Evolutionary conservation across 345 rosid species (phyloP).

Genomic region (Camelina sativa): DNA sequence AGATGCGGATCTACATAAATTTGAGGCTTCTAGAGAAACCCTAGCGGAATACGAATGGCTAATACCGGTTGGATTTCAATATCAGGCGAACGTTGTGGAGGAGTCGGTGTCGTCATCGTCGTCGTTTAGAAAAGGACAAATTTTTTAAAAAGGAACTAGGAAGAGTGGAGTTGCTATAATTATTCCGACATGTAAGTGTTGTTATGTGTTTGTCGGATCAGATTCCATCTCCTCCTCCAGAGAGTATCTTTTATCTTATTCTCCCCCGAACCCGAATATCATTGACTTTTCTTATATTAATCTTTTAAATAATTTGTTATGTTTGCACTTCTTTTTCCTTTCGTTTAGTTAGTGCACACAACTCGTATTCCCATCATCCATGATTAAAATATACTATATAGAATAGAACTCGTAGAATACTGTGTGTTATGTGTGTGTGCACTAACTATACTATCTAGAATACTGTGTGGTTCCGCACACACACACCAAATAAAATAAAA

Average conservation of each 20-base stretch:
- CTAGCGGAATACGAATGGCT: not conserved
- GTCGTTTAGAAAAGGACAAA: not conserved
- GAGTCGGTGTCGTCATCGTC: not conserved
- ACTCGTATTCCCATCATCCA: slow-evolving; percentile 36
- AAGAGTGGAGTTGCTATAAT: slow-evolving; percentile 38
- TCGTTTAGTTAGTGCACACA: slow-evolving; percentile 25
- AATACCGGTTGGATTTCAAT: not conserved
- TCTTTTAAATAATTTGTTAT: not conserved
- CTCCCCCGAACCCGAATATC: slow-evolving; percentile 18
- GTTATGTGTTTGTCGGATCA: slow-evolving; percentile 42
- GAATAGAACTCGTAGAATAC: not conserved
- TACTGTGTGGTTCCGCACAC: not conserved
- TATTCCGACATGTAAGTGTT: slow-evolving; percentile 41
- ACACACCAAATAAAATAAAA: not conserved
- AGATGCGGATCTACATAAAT: not conserved
- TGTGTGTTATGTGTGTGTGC: too few relatives aligned
- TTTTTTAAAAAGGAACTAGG: too few relatives aligned
- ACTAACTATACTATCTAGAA: too few relatives aligned
- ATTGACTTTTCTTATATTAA: slow-evolving; percentile 31
- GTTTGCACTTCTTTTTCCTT: slow-evolving; percentile 4
- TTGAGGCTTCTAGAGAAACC: not conserved
- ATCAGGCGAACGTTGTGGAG: not conserved
- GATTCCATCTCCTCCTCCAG: slow-evolving; percentile 33
- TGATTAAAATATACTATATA: not conserved
- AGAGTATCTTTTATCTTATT: slow-evolving; percentile 4